Percentiles rank a stretch among this genome's conserved stretches.
Conservation (phyloP, 768 basidiomycete species). For the Pluteus cervinus region DNA sequence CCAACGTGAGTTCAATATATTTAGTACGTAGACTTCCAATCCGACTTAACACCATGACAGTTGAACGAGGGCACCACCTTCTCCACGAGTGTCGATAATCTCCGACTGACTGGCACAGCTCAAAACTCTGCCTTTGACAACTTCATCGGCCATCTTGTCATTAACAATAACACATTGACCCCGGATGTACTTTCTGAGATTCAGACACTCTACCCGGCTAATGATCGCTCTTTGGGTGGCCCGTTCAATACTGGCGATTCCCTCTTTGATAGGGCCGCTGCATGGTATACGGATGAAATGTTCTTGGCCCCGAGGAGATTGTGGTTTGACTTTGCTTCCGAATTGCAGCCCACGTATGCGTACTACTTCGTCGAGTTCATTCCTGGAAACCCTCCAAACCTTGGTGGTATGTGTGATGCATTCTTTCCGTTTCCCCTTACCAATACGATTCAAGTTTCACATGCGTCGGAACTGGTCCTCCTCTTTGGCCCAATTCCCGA, state of each 20-base stretch:
- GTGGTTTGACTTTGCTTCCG: slow-evolving; percentile 43
- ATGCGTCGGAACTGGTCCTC: slow-evolving; percentile 42
- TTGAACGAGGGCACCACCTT: slow-evolving; percentile 50
- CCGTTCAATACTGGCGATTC: slow-evolving; percentile 56
- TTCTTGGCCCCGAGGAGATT: slow-evolving; percentile 44
- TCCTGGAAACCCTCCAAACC: slow-evolving; percentile 39
- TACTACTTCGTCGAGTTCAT: slow-evolving; percentile 56
- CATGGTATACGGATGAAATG: slow-evolving; percentile 58
- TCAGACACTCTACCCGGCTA: slow-evolving; percentile 37
- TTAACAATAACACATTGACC: slow-evolving; percentile 46
- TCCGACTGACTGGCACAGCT: slow-evolving; percentile 29
- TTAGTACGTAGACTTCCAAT: not conserved
- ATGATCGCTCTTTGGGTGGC: slow-evolving; percentile 40
- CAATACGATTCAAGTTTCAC: slow-evolving; percentile 31
- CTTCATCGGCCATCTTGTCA: slow-evolving; percentile 43
- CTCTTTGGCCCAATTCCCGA: slow-evolving; percentile 42
- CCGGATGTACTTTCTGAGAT: slow-evolving; percentile 33
- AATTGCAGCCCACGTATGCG: slow-evolving; percentile 41
- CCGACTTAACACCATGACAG: slow-evolving; percentile 16
- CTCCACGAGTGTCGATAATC: slow-evolving; percentile 29
- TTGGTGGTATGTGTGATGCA: slow-evolving; percentile 34
- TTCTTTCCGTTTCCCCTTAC: not conserved
- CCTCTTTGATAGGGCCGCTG: slow-evolving; percentile 47
- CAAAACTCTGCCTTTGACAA: slow-evolving; percentile 38
- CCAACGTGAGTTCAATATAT: slow-evolving; percentile 33